Base-by-base conservation (phyloP, 2,329 filamentous ascomycete species). In the Aspergillus spinulosporus region DNA sequence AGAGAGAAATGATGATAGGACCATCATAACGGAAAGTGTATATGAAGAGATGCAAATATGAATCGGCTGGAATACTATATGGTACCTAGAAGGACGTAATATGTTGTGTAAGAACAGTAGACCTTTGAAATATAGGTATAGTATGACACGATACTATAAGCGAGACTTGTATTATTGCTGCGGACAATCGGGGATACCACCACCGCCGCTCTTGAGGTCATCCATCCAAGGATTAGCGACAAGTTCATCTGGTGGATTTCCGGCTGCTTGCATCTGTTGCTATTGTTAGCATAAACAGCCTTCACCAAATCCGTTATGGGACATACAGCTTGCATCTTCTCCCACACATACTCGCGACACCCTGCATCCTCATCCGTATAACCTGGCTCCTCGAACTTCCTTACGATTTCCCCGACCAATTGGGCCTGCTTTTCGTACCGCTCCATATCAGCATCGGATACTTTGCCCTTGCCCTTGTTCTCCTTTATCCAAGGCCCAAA, bases 241-340 rank as follows among this genome's bases (percentile, higher is more conserved):
- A 14, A 99, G 79, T 72, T 97, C 94, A 37, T 90, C 82, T 0
- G 94, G 94, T 44, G 94, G 94, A 15, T 90, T 92, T 7, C 94
- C 94, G 59, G 89, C 88, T 50, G 88, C 88, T 92, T 99, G 94
- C 94, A 99, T 99, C 93, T 97, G 68, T 31, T 11, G 31, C 34
- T 53, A 50, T 42, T 36, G 60, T 64, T 29, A 68, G 54, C 51
- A n/a, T 46, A 21, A 49, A 21, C 21, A 8, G 37, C 14, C 3
- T 7, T 11, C 4, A 15, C 12, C 32, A 36, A 57, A 42, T 51
- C 28, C 31, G 45, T 46, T 21, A 21, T 21, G 21, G 3, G 34
- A 70, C 82, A 72, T 74, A 96, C 93, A 86, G 93, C 93, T 74
- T 97, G 93, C 94, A 99, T 99, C 71, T 88, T 88, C 68, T 97